A percentile compares a stretch with the other conserved stretches of the same genome.
phyloP scores from a whole-genome alignment of 257 asterid species.

The Prunella vulgaris region DNA sequence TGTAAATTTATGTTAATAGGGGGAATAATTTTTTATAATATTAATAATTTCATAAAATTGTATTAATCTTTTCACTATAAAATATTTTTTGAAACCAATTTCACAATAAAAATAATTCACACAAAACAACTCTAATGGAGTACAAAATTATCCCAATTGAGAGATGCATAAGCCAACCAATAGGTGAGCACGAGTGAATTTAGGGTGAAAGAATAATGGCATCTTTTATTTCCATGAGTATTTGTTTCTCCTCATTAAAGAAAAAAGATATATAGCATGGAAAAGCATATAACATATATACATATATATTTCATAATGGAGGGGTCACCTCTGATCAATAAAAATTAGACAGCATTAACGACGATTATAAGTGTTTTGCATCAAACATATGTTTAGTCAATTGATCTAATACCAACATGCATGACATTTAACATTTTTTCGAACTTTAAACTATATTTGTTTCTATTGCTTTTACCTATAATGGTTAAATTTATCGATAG shows the following conservation, averaged over 20 bases:
- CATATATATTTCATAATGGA: conserved; percentile 24
- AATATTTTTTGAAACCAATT: too few species aligned
- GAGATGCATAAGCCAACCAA: not conserved
- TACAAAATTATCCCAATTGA: not conserved
- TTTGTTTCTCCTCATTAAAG: conserved; percentile 30
- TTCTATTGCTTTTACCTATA: not conserved
- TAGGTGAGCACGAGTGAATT: conserved; percentile 19
- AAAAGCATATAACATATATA: too few species aligned
- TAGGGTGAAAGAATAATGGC: conserved; percentile 17
- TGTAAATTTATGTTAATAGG: too few species aligned
- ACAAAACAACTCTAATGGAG: too few species aligned
- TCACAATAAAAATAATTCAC: too few species aligned
- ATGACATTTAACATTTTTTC: not conserved
- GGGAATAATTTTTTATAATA: too few species aligned
- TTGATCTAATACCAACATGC: conserved; percentile 16
- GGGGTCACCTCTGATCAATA: conserved; percentile 24
- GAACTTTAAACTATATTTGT: conserved; percentile 1
- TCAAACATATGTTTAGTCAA: conserved; percentile 16
- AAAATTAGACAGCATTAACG: conserved; percentile 20
- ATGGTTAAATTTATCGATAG: not conserved
- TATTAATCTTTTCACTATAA: too few species aligned
- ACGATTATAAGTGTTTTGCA: not conserved
- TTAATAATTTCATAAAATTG: too few species aligned
- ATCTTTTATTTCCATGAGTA: conserved; percentile 22
- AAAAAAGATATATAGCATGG: not conserved